These are phyloP conservation scores for Rosellinia necatrix DNA, from an alignment of 2,329 filamentous ascomycete genomes.

Conservation along the genomic window DNA sequence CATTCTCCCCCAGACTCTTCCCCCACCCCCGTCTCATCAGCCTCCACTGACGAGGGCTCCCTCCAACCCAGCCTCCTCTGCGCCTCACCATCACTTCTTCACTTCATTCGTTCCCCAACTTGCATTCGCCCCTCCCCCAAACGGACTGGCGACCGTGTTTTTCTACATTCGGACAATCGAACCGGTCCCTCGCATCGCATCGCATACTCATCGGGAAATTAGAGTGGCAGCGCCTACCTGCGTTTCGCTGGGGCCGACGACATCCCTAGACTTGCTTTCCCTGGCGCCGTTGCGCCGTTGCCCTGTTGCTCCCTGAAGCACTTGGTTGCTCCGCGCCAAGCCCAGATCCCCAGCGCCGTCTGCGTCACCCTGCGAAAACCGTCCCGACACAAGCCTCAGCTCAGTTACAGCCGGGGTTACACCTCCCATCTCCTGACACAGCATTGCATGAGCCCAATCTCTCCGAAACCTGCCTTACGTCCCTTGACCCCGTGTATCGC, in stretches of 20 bases:
- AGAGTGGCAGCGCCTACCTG: conserved; percentile 13
- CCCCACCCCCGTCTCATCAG: conserved; percentile 16
- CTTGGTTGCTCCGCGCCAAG: conserved; percentile 3
- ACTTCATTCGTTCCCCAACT: conserved; percentile 19
- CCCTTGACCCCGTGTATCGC: background rate
- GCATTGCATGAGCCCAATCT: conserved; percentile 11
- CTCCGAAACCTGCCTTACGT: conserved; percentile 18
- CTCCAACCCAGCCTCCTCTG: conserved; percentile 10
- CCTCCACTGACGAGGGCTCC: background rate
- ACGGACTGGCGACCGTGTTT: background rate
- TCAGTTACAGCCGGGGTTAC: conserved; percentile 8
- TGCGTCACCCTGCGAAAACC: conserved; percentile 13
- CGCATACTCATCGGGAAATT: conserved; percentile 16
- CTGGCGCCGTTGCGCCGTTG: too few relatives aligned
- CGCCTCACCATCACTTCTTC: conserved; percentile 19
- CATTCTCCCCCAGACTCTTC: background rate
- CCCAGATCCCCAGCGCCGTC: conserved; percentile 11
- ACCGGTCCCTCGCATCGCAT: too few relatives aligned
- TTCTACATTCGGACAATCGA: conserved; percentile 4
- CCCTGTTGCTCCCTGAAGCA: background rate
- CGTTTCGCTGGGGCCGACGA: background rate
- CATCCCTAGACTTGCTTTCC: too few relatives aligned
- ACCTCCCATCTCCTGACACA: conserved; percentile 1
- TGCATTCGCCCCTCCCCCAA: background rate
- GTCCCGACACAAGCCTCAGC: conserved; percentile 10